Conservation (phyloP, 192 early-diverging fungal species). For the Rhizoclosmatium globosum region DNA sequence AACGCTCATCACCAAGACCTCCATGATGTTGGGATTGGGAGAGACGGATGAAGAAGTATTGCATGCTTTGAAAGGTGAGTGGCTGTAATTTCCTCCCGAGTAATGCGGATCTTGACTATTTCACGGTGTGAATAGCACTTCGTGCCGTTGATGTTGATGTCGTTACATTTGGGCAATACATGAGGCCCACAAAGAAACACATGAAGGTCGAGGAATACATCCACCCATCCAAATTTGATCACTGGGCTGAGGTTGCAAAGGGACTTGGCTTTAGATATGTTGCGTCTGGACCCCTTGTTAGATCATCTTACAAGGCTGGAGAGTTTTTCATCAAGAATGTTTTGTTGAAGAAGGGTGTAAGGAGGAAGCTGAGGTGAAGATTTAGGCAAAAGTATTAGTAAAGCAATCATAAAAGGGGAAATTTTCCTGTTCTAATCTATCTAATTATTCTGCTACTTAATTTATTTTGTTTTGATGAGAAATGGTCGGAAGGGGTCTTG, state of each 20-base stretch:
- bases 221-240: constrained; percentile 88
- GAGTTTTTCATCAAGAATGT: constrained; percentile 97
- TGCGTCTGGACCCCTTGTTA: constrained; percentile 93
- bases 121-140: constrained; percentile 58
- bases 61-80: constrained; percentile 81
- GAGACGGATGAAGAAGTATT: constrained; percentile 94
- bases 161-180: constrained; percentile 98
- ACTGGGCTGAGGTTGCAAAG: constrained; percentile 77
- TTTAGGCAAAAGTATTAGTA: background rate
- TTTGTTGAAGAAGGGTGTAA: constrained; percentile 43
- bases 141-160: constrained; percentile 87
- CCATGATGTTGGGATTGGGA: constrained; percentile 97
- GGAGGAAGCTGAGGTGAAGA: constrained; percentile 4
- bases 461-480: background rate
- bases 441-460: background rate
- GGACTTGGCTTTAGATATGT: constrained; percentile 95
- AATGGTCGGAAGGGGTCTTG: background rate
- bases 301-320: constrained; percentile 96
- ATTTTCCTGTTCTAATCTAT: background rate
- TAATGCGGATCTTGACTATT: constrained; percentile 1
- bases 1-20: constrained; percentile 91
- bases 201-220: constrained; percentile 97
- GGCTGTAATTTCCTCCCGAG: background rate
- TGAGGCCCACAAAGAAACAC: constrained; percentile 98
- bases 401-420: background rate